phyloP scores from a whole-genome alignment of 2,329 filamentous ascomycete species.

The Penicillium frequentans region DNA sequence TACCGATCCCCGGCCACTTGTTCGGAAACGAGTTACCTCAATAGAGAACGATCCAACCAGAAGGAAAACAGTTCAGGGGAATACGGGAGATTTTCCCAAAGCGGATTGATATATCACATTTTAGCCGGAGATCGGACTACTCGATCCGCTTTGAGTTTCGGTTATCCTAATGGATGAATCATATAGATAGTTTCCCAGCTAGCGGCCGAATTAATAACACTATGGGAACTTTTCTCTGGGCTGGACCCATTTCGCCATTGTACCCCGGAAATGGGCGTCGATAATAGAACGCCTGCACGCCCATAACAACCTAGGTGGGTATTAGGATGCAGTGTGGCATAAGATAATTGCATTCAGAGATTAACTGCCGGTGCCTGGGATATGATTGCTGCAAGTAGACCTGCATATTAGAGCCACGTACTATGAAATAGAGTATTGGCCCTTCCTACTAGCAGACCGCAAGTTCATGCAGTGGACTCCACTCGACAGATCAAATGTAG shows the following conservation, averaged over 20 bases:
- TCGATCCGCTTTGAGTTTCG: conserved; percentile 3
- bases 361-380: neutral
- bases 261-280: neutral
- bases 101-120: conserved; percentile 21
- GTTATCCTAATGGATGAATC: conserved; percentile 13
- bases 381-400: neutral
- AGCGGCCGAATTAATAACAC: conserved; percentile 9
- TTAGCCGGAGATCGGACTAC: conserved; percentile 4
- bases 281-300: neutral
- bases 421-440: neutral
- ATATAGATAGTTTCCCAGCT: conserved; percentile 20
- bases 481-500: neutral
- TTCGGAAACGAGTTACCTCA: neutral
- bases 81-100: neutral
- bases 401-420: neutral
- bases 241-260: neutral
- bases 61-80: neutral
- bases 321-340: neutral
- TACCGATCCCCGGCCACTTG: neutral
- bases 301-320: neutral
- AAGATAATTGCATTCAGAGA: neutral
- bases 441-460: neutral
- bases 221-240: neutral
- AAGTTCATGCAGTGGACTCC: neutral
- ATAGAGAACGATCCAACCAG: neutral